Conservation (phyloP, 257 asterid genomes). For the Cinchona pubescens region DNA sequence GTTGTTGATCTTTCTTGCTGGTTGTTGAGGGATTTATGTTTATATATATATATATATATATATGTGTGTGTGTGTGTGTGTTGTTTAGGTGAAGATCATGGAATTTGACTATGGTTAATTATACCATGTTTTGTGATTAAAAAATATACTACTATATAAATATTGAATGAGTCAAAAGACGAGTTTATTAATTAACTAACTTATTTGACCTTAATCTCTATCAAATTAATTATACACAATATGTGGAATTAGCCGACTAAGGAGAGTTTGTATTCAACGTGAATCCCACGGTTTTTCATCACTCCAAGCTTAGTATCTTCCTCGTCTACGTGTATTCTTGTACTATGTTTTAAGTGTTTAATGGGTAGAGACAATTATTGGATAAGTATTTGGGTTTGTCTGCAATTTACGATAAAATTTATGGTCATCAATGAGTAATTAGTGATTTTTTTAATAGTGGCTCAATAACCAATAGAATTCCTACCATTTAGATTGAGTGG, state of each 20-base stretch:
- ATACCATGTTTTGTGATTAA: not conserved
- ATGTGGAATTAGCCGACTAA: not conserved
- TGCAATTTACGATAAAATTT: too few species aligned
- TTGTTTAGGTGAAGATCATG: not conserved
- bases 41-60: too few species aligned
- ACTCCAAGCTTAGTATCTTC: not conserved
- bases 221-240: not conserved
- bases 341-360: not conserved
- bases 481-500: too few species aligned
- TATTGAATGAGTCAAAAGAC: conserved; percentile 12
- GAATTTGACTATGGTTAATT: conserved; percentile 23
- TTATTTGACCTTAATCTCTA: not conserved
- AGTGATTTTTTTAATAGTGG: too few species aligned
- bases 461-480: too few species aligned
- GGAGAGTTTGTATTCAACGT: not conserved
- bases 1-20: not conserved
- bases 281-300: not conserved
- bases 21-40: not conserved
- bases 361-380: not conserved
- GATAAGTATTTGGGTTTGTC: too few species aligned
- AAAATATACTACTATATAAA: not conserved
- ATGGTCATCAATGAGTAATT: too few species aligned
- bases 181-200: not conserved
- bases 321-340: not conserved
- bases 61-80: too few species aligned